phyloP scores from a whole-genome alignment of 2,329 filamentous ascomycete species.

The Diaporthe velutina region DNA sequence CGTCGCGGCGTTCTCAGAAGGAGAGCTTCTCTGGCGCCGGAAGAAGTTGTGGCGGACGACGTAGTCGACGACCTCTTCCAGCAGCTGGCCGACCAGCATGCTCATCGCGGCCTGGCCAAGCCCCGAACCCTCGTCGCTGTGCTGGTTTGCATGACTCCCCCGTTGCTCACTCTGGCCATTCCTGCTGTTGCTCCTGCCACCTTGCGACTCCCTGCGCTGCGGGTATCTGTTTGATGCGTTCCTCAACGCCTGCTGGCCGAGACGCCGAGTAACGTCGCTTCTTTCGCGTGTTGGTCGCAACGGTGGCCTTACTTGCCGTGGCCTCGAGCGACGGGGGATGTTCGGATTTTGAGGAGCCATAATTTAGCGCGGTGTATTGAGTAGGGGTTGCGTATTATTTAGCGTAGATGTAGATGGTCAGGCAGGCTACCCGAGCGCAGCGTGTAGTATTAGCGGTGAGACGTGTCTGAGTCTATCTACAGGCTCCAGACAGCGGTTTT shows the following conservation, averaged over 20 bases:
- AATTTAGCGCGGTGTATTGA: neutral
- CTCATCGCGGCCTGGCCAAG: constrained; percentile 13
- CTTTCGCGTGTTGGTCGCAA: constrained; percentile 16
- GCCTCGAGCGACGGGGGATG: constrained; percentile 7
- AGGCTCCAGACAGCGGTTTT: neutral
- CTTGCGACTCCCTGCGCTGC: neutral
- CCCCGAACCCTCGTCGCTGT: neutral
- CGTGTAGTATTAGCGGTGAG: neutral
- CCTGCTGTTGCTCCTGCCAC: neutral
- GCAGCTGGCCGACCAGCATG: constrained; percentile 12
- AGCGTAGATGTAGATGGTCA: neutral
- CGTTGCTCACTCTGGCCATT: neutral
- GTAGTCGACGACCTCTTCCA: constrained; percentile 26
- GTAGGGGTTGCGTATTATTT: neutral
- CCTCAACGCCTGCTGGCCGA: constrained; percentile 14
- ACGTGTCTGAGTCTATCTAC: constrained; percentile 3
- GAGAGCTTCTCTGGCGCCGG: neutral
- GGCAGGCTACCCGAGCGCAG: no score
- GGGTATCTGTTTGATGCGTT: constrained; percentile 10
- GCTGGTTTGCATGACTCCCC: neutral
- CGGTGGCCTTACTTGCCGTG: constrained; percentile 4
- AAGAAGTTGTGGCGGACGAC: constrained; percentile 31
- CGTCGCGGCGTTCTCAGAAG: neutral
- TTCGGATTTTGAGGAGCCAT: constrained; percentile 23
- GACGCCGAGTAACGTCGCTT: constrained; percentile 20